A percentile compares a stretch with the other conserved stretches of the same genome.
Conservation (phyloP, 495 filamentous ascomycete species). For the Aspergillus indologenus region DNA sequence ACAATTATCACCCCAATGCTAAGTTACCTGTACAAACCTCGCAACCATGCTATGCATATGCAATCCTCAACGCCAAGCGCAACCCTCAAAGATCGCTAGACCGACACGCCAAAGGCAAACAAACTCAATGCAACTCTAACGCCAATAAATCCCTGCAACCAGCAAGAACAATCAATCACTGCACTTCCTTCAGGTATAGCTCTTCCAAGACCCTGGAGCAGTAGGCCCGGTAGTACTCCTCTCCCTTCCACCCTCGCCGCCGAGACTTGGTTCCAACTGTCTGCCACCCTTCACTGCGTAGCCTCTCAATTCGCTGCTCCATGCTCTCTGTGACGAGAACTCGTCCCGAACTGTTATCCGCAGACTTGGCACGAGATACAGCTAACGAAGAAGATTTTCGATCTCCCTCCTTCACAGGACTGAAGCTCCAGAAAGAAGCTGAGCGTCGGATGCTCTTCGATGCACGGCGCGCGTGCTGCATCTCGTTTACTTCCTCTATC, state of each 20-base stretch:
- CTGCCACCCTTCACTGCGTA: conserved; percentile 34
- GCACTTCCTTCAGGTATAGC: conserved; percentile 20
- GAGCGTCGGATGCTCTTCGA: conserved; percentile 25
- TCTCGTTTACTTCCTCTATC: conserved; percentile 23
- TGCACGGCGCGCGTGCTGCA: conserved; percentile 27
- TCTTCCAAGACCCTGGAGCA: conserved; percentile 35
- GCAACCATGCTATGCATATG: not conserved
- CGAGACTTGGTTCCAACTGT: conserved; percentile 32
- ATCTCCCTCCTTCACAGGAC: conserved; percentile 18
- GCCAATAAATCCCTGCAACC: not conserved
- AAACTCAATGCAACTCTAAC: not conserved
- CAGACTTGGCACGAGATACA: not conserved
- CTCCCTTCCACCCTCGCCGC: conserved; percentile 37
- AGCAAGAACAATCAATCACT: conserved; percentile 1
- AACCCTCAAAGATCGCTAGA: not conserved
- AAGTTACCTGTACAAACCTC: not conserved
- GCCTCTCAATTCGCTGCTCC: conserved; percentile 32
- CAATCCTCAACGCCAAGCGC: not conserved
- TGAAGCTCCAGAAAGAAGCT: conserved; percentile 43
- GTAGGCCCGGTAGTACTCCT: conserved; percentile 34
- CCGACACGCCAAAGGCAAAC: not conserved
- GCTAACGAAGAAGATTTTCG: not conserved
- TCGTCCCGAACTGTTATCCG: conserved; percentile 1
- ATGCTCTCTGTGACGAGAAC: conserved; percentile 26
- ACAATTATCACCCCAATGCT: not conserved